A percentile compares a stretch with the other conserved stretches of the same genome.
Conservation (phyloP, 202 grass and related monocot genomes). For the Panicum virgatum region DNA sequence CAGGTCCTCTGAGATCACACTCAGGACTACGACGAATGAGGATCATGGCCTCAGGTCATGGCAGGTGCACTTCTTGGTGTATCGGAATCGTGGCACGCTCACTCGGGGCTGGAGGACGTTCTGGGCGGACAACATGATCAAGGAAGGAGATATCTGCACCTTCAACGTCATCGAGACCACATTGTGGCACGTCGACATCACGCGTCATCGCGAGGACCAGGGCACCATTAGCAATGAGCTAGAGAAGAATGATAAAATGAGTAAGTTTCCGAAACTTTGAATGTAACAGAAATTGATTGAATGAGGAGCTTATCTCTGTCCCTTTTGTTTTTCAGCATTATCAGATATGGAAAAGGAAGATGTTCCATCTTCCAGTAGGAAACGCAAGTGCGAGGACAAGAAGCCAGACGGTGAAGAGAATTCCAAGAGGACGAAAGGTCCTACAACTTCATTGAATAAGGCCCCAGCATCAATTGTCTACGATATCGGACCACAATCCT, state of each 20-base stretch:
- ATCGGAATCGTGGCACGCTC: not conserved
- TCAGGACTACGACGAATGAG: not conserved
- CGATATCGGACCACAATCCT: not conserved
- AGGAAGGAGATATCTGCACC: constrained; percentile 6
- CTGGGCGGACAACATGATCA: not conserved
- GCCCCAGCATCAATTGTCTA: not conserved
- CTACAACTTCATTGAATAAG: not conserved
- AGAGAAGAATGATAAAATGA: not conserved
- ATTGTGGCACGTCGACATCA: too few relatives aligned
- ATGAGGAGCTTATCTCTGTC: not conserved
- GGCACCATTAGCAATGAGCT: not conserved
- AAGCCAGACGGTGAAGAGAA: not conserved
- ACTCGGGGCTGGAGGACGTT: constrained; percentile 19
- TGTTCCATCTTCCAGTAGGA: not conserved
- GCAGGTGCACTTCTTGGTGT: not conserved
- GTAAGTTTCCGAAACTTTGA: not conserved
- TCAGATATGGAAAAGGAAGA: not conserved
- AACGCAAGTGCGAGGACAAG: not conserved
- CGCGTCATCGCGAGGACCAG: too few relatives aligned
- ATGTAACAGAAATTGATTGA: not conserved
- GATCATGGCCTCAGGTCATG: not conserved
- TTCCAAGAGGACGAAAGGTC: not conserved
- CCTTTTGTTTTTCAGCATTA: not conserved
- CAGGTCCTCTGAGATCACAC: not conserved
- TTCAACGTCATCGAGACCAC: too few relatives aligned